These are phyloP conservation scores for Dioscorea cayenensis DNA, from an alignment of 116 monocot species.

Conservation along the genomic window DNA sequence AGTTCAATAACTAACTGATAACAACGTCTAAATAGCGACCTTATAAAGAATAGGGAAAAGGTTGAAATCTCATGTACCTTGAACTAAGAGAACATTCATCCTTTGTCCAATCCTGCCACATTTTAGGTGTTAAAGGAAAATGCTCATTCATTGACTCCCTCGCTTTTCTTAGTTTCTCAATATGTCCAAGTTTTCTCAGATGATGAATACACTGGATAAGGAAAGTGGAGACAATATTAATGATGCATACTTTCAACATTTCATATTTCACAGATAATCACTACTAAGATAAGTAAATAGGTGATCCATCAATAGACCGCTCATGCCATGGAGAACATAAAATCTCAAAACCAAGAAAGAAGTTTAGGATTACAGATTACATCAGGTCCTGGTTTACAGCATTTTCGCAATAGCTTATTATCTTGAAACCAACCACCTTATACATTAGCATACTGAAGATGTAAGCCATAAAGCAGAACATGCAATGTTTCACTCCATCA, in stretches of 20 bases:
- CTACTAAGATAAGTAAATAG: neutral
- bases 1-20: neutral
- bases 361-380: no score
- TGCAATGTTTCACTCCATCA: no score
- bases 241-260: neutral
- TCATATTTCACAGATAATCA: neutral
- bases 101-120: constrained; percentile 90
- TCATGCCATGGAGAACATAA: no score
- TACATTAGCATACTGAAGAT: no score
- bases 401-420: no score
- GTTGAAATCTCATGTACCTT: constrained; percentile 18
- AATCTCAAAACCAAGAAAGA: no score
- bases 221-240: neutral
- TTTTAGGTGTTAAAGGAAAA: constrained; percentile 69
- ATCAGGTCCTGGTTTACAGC: no score
- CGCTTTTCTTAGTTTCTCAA: constrained; percentile 65
- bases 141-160: constrained; percentile 70
- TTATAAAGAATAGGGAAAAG: neutral
- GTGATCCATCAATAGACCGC: no score
- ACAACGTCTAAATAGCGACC: neutral
- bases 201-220: constrained; percentile 55
- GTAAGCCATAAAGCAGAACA: no score
- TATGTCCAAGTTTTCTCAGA: constrained; percentile 61
- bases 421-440: no score
- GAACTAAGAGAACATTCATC: constrained; percentile 56